phyloP scores from a whole-genome alignment of 2,329 filamentous ascomycete genomes.

The Penicillium sp. region DNA sequence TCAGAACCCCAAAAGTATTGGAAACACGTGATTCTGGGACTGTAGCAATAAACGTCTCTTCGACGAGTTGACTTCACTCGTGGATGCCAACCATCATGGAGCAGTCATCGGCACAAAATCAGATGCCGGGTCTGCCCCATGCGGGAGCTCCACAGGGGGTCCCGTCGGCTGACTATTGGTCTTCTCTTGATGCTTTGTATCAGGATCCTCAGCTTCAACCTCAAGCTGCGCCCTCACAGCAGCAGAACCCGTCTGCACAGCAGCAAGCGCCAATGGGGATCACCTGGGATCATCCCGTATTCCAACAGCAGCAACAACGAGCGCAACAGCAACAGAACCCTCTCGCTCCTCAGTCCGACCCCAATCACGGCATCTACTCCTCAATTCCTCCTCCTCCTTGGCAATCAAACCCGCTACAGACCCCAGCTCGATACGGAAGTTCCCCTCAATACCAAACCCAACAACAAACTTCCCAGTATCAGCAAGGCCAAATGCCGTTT shows the following conservation, averaged over 20 bases:
- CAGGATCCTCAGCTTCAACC: slow-evolving; percentile 38
- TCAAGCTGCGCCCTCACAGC: slow-evolving; percentile 32
- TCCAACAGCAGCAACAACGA: slow-evolving; percentile 39
- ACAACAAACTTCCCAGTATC: slow-evolving; percentile 39
- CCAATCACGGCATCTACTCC: slow-evolving; percentile 42
- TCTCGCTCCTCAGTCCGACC: slow-evolving; percentile 34
- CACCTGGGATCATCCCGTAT: slow-evolving; percentile 47
- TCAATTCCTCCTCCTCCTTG: slow-evolving; percentile 42
- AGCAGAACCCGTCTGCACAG: slow-evolving; percentile 28
- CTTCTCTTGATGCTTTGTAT: slow-evolving; percentile 43
- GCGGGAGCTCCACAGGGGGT: slow-evolving; percentile 35
- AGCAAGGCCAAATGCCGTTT: slow-evolving; percentile 40
- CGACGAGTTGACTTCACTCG: background rate
- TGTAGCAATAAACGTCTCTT: slow-evolving; percentile 20
- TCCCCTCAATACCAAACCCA: slow-evolving; percentile 35
- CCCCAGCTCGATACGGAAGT: slow-evolving; percentile 38
- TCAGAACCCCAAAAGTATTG: slow-evolving; percentile 8
- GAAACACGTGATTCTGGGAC: slow-evolving; percentile 19
- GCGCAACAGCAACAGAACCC: slow-evolving; percentile 33
- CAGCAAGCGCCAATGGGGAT: slow-evolving; percentile 41
- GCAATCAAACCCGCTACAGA: slow-evolving; percentile 42
- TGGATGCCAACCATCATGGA: slow-evolving; percentile 40
- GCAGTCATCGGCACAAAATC: slow-evolving; percentile 39
- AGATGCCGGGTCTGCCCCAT: slow-evolving; percentile 39
- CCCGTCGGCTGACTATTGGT: slow-evolving; percentile 47